phyloP scores from a whole-genome alignment of 1,139 yeast species.

The Candida smagusa region DNA sequence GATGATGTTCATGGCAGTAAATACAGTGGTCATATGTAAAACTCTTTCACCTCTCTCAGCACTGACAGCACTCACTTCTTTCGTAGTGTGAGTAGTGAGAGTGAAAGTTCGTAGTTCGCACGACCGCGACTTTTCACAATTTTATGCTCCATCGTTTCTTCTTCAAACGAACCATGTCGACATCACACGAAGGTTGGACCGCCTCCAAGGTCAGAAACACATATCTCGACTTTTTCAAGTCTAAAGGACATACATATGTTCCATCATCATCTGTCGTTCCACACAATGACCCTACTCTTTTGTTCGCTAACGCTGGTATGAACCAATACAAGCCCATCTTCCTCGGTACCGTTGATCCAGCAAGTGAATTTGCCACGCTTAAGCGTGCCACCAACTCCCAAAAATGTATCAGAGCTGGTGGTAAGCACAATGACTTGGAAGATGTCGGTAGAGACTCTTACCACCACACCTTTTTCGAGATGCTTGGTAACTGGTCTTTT shows the following conservation, averaged over 20 bases:
- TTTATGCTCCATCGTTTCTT: background rate
- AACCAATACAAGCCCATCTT: constrained; percentile 97
- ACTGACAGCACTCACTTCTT: too few species aligned
- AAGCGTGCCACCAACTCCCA: constrained; percentile 94
- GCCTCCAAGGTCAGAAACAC: constrained; percentile 81
- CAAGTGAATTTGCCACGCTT: constrained; percentile 77
- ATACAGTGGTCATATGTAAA: too few species aligned
- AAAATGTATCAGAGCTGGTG: constrained; percentile 99
- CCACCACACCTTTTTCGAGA: constrained; percentile 97
- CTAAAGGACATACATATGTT: constrained; percentile 69
- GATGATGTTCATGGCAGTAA: too few species aligned
- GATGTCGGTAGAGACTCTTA: constrained; percentile 98
- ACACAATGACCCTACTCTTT: constrained; percentile 92
- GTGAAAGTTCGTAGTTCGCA: background rate
- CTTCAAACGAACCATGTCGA: constrained; percentile 15
- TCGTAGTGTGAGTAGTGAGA: too few species aligned
- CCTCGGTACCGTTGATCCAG: constrained; percentile 94
- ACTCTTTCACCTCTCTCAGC: too few species aligned
- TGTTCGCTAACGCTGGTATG: constrained; percentile 98
- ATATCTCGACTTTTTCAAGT: constrained; percentile 73
- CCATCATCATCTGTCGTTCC: constrained; percentile 96
- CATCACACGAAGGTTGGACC: constrained; percentile 47
- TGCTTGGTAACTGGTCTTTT: constrained; percentile 99
- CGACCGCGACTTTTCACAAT: constrained; percentile 6
- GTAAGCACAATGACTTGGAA: constrained; percentile 96